These are phyloP conservation scores for Agaricus blazei DNA, from an alignment of 768 basidiomycete species.

Conservation along the genomic window DNA sequence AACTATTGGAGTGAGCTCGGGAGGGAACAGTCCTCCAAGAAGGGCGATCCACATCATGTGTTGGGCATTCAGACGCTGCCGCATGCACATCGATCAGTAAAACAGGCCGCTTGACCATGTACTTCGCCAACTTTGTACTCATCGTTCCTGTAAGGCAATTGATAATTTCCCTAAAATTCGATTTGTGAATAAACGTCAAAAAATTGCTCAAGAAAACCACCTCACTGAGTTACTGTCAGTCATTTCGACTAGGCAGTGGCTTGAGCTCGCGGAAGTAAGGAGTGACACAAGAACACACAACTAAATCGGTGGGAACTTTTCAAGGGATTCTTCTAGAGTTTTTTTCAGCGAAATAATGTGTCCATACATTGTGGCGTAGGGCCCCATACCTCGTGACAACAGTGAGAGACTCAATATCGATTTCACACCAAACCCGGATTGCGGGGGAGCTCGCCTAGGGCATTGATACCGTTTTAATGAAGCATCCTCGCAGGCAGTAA, in stretches of 20 bases:
- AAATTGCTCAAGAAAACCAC: background rate
- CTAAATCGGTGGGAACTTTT: too few species aligned
- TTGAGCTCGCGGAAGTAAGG: too few species aligned
- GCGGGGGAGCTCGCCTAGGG: too few species aligned
- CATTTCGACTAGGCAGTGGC: background rate
- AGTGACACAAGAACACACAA: too few species aligned
- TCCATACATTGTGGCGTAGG: too few species aligned
- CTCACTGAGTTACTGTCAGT: background rate
- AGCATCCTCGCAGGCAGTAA: too few species aligned
- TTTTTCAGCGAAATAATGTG: too few species aligned
- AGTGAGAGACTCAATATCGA: too few species aligned
- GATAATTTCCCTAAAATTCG: background rate
- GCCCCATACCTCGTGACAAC: too few species aligned
- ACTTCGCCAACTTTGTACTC: conserved; percentile 7
- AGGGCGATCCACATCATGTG: conserved; percentile 21
- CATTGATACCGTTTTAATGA: too few species aligned
- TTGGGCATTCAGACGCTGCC: conserved; percentile 19
- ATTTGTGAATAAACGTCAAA: background rate
- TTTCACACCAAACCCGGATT: too few species aligned
- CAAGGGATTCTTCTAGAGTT: too few species aligned
- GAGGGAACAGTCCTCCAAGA: conserved; percentile 22
- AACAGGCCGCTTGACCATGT: background rate
- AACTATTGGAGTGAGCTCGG: conserved; percentile 10
- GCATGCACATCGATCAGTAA: background rate
- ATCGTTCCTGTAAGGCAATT: background rate